phyloP scores from a whole-genome alignment of 495 filamentous ascomycete species.

The Lasiosphaeria ovina region DNA sequence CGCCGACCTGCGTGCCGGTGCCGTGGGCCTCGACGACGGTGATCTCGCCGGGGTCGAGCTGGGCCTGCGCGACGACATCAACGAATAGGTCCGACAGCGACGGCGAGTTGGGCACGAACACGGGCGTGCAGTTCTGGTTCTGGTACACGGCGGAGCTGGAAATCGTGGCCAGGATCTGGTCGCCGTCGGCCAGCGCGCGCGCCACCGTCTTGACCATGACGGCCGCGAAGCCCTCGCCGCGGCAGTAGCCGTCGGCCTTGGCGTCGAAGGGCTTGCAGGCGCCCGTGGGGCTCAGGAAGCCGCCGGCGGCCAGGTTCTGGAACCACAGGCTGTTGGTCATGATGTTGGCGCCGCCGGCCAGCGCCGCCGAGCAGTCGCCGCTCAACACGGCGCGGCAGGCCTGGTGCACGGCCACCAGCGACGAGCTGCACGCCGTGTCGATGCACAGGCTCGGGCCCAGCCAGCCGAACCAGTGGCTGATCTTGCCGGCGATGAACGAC shows the following conservation, averaged over 20 bases:
- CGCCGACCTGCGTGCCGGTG: constrained; percentile 23
- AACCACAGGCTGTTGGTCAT: constrained; percentile 52
- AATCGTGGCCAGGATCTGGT: constrained; percentile 59
- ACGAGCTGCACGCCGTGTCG: constrained; percentile 56
- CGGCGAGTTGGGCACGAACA: constrained; percentile 49
- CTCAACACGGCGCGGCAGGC: constrained; percentile 47
- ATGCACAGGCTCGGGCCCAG: constrained; percentile 39
- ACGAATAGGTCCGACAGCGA: constrained; percentile 54
- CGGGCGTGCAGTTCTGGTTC: constrained; percentile 48
- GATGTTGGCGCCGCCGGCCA: constrained; percentile 36
- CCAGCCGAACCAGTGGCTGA: constrained; percentile 50
- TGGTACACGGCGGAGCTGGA: constrained; percentile 51
- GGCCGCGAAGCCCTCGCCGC: constrained; percentile 57
- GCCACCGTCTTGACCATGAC: constrained; percentile 55
- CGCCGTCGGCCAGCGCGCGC: constrained; percentile 46
- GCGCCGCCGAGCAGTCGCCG: constrained; percentile 38
- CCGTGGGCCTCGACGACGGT: constrained; percentile 47
- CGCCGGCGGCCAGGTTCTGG: constrained; percentile 40
- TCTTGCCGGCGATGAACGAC: constrained; percentile 43
- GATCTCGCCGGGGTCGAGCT: constrained; percentile 40
- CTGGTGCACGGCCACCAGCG: constrained; percentile 50
- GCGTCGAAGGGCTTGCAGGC: constrained; percentile 58
- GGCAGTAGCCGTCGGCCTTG: constrained; percentile 59
- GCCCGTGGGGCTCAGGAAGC: constrained; percentile 42
- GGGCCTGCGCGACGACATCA: constrained; percentile 42